Evolutionary conservation across 1,284 basidiomycete species (phyloP), one percentile per base, ranked within the genome.

Genomic region (Psilocybe mexicana): DNA sequence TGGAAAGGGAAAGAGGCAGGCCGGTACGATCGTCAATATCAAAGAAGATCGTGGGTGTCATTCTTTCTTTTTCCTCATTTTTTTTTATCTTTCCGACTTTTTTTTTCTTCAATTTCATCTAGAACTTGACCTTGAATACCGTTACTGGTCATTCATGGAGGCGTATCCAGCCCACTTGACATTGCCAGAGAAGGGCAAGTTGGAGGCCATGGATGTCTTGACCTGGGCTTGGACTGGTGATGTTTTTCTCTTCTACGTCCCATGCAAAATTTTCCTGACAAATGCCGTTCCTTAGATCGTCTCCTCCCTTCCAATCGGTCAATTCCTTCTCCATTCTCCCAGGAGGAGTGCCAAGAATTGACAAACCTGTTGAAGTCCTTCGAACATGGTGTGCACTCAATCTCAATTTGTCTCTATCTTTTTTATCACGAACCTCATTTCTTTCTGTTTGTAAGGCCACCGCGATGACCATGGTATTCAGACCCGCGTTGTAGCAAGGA

Each of bases 131-230:
- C 78, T 83, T 67, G 87, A 90, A 65, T 88, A 86, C 63, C 78
- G 86, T 45, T 92, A 90, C 65, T 92, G 90, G 90, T 75, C 81
- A 1, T 92, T 84, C 67, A 79, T 92, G 68, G 87, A 90, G 68
- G 73, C 80, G 40, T 88, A 92, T 63, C 90, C 90, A 0, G 86
- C 87, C 0, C 89, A 92, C 67, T 72, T 77, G 3, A 67, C 77
- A 0, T 76, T 87, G 18, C 79, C 81, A 8, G 63, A 72, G 8
- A 77, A 76, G 50, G 82, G 85, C 5, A 79, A 79, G 49, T 70
- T 74, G 0, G 88, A 92, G 59, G 90, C 90, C 1, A 76, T 86
- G 65, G 87, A 91, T 58, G 81, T 82, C 0, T 73, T 92, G 57
- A 86, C 82, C 38, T 92, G 90, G 90, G 82, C 86, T 6, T 90